Evolutionary conservation across 495 filamentous ascomycete species (phyloP).

Genomic region (Aspergillus coremiiformis): DNA sequence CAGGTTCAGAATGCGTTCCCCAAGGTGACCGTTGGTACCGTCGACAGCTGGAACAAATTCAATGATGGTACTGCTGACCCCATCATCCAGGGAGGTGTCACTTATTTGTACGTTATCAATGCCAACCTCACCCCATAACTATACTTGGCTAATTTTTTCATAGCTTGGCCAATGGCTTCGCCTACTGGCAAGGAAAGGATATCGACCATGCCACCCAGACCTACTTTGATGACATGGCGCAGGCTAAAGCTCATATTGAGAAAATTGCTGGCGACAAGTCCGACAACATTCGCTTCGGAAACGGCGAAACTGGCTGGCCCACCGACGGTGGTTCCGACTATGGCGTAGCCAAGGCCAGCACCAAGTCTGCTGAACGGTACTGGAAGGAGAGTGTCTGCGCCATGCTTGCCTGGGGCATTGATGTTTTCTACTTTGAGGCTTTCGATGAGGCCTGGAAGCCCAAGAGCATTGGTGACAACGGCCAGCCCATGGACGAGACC

Average conservation of each 20-base stretch:
- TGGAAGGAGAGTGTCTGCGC: slow-evolving; percentile 63
- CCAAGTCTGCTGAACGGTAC: slow-evolving; percentile 52
- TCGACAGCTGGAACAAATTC: slow-evolving; percentile 78
- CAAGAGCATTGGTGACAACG: slow-evolving; percentile 58
- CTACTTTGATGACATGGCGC: slow-evolving; percentile 68
- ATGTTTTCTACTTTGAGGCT: slow-evolving; percentile 80
- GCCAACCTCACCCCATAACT: background rate
- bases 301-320: slow-evolving; percentile 71
- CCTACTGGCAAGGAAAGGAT: slow-evolving; percentile 70
- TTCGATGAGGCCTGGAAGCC: slow-evolving; percentile 82
- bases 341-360: slow-evolving; percentile 54
- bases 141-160: background rate
- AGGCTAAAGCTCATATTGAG: slow-evolving; percentile 65
- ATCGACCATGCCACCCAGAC: slow-evolving; percentile 56
- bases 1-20: slow-evolving; percentile 49
- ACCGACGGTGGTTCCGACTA: slow-evolving; percentile 59
- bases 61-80: slow-evolving; percentile 66
- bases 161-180: slow-evolving; percentile 70
- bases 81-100: slow-evolving; percentile 51
- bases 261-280: slow-evolving; percentile 44
- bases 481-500: slow-evolving; percentile 58
- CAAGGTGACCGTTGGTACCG: slow-evolving; percentile 60
- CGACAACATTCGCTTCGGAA: slow-evolving; percentile 57
- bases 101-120: slow-evolving; percentile 48
- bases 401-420: slow-evolving; percentile 63